Evolutionary conservation across 495 filamentous ascomycete genomes (phyloP).

Genomic region (Hyaloscypha bicolor): DNA sequence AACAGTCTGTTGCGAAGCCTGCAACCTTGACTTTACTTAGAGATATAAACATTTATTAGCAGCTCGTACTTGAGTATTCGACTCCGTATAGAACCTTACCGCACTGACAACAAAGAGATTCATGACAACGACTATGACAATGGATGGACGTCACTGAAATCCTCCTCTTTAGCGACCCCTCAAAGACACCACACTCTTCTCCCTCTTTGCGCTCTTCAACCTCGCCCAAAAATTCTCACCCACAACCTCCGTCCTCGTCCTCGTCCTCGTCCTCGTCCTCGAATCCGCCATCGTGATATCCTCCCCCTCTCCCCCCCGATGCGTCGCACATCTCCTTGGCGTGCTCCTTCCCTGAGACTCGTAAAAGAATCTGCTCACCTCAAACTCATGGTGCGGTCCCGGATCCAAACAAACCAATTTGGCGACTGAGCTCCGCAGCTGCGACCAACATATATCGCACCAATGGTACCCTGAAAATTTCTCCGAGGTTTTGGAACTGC

Average conservation of each 20-base stretch:
- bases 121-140: too few species aligned
- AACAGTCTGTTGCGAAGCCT: too few species aligned
- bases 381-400: constrained; percentile 15
- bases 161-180: neutral
- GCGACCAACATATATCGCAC: constrained; percentile 38
- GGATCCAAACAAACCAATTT: constrained; percentile 21
- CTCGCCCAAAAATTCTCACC: neutral
- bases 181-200: neutral
- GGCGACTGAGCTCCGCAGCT: constrained; percentile 27
- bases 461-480: constrained; percentile 34
- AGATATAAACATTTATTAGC: too few species aligned
- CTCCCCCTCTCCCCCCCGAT: constrained; percentile 6
- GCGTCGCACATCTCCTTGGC: constrained; percentile 4
- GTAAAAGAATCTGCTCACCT: constrained; percentile 11
- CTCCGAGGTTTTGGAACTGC: constrained; percentile 19
- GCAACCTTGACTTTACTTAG: too few species aligned
- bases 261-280: neutral
- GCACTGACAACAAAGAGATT: too few species aligned
- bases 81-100: too few species aligned
- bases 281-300: neutral
- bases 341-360: constrained; percentile 13
- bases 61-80: too few species aligned
- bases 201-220: neutral
- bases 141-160: too few species aligned
- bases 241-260: neutral